A percentile compares a stretch with the other conserved stretches of the same genome.
Evolutionary conservation across 2,329 filamentous ascomycete genomes (phyloP).

Genomic region (Colletotrichum sp.): DNA sequence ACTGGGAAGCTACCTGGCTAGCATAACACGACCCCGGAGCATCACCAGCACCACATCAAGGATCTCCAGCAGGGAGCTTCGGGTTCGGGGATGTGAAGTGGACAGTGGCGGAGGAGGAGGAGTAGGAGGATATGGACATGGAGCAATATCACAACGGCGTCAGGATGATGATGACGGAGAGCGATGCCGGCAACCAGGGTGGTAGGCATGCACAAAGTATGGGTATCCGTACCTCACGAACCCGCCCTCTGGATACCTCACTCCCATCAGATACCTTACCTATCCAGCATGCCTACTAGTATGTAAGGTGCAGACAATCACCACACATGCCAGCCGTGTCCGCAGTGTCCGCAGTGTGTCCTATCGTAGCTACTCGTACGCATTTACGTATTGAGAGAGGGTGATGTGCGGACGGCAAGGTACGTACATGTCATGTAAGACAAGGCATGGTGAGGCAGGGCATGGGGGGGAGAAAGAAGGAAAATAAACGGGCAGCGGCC

Average conservation of each 20-base stretch:
- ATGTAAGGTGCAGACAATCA: background rate
- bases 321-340: background rate
- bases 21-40: background rate
- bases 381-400: background rate
- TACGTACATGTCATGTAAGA: slow-evolving; percentile 12
- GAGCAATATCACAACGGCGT: background rate
- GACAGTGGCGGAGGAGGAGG: background rate
- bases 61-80: background rate
- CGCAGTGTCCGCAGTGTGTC: background rate
- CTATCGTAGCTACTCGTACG: background rate
- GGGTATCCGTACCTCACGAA: background rate
- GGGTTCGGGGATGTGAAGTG: background rate
- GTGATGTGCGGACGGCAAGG: background rate
- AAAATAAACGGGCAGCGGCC: background rate
- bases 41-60: background rate
- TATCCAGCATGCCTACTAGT: background rate
- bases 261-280: background rate
- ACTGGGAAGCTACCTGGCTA: background rate
- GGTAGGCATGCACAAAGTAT: background rate
- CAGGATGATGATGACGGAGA: background rate
- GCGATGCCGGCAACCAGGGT: background rate
- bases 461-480: background rate
- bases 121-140: background rate
- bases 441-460: background rate
- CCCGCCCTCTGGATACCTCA: background rate